Percentiles rank a stretch among this genome's conserved stretches.
These are phyloP conservation scores for Solanum hybrid DNA, from an alignment of 305 asterid species.

Conservation along the genomic window DNA sequence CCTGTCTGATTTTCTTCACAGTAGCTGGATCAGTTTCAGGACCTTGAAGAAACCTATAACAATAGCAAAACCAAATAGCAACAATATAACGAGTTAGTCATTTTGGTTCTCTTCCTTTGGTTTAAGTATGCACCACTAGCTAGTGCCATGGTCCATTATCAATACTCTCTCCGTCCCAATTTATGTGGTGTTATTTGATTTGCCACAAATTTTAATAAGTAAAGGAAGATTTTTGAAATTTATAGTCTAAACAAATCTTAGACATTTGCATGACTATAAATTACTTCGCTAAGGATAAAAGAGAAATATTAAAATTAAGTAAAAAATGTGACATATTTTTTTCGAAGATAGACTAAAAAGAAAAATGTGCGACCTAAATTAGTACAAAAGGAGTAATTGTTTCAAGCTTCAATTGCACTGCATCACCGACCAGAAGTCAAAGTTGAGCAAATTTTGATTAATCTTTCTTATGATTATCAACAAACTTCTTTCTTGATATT, in stretches of 20 bases:
- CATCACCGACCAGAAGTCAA: not conserved
- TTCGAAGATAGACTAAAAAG: not conserved
- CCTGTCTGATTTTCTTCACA: slow-evolving; percentile 83
- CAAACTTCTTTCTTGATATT: not conserved
- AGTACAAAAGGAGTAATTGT: not conserved
- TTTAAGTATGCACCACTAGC: not conserved
- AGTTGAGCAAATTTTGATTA: not conserved
- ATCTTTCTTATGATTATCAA: not conserved
- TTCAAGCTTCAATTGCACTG: not conserved
- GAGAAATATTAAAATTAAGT: not conserved
- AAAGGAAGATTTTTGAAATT: not conserved
- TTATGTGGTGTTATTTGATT: not conserved
- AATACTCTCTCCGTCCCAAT: not conserved
- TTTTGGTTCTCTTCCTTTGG: not conserved
- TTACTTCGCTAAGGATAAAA: not conserved
- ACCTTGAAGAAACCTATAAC: slow-evolving; percentile 86
- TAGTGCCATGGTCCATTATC: not conserved
- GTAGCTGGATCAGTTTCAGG: slow-evolving; percentile 97
- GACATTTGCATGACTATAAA: not conserved
- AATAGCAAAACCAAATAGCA: not conserved
- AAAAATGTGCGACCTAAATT: too few relatives aligned
- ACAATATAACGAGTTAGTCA: not conserved
- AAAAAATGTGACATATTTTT: too few relatives aligned
- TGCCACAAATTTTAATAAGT: not conserved
- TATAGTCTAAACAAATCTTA: not conserved